Evolutionary conservation across 2,329 filamentous ascomycete species (phyloP).

Genomic region (Fusarium dimerum): DNA sequence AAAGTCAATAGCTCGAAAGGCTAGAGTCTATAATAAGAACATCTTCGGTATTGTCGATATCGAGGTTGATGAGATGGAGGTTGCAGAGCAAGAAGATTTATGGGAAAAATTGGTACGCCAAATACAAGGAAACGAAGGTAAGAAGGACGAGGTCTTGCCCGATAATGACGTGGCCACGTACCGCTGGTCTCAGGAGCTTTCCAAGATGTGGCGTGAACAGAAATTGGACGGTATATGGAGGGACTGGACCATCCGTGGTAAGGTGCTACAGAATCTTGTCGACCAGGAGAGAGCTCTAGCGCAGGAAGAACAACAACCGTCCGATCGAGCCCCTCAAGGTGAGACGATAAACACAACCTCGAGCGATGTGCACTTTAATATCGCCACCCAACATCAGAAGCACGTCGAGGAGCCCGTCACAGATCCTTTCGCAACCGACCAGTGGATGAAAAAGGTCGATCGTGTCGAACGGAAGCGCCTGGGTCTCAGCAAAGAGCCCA

Average conservation of each 20-base stretch:
- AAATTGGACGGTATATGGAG: conserved; percentile 34
- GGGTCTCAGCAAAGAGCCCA: too few relatives aligned
- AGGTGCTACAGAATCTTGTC: conserved; percentile 42
- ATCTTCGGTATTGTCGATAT: conserved; percentile 41
- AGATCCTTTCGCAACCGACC: background rate
- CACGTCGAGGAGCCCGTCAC: background rate
- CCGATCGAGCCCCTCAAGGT: background rate
- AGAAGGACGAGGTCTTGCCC: background rate
- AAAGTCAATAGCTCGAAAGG: conserved; percentile 56
- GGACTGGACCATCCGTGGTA: conserved; percentile 44
- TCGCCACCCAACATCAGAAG: background rate
- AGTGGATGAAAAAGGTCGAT: background rate
- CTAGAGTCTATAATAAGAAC: conserved; percentile 43
- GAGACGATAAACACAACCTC: background rate
- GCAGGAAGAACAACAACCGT: conserved; percentile 21
- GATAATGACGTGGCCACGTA: conserved; percentile 31
- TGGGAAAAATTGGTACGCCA: conserved; percentile 47
- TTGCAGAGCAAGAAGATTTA: conserved; percentile 44
- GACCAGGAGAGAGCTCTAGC: conserved; percentile 38
- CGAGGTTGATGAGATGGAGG: conserved; percentile 36
- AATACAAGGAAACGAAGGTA: conserved; percentile 24
- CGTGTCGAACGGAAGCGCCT: background rate
- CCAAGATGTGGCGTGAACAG: conserved; percentile 33
- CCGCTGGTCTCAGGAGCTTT: conserved; percentile 31
- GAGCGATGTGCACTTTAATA: background rate